Conservation (phyloP, 169 alveolate genomes). For the Plasmodium vivax region DNA sequence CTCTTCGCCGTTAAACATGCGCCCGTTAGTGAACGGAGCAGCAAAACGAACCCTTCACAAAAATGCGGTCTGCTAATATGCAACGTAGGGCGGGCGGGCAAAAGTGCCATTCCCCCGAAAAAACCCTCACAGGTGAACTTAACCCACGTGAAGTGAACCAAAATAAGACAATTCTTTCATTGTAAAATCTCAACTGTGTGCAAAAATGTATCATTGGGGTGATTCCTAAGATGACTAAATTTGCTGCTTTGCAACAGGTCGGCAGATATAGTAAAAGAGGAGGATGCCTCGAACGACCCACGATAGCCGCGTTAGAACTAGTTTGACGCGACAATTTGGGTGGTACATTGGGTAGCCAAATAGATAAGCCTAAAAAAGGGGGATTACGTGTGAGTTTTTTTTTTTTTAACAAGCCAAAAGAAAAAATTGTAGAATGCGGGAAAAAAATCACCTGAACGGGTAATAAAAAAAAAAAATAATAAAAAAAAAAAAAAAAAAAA, state of each 20-base stretch:
- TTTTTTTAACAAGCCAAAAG: not conserved
- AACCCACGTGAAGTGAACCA: not conserved
- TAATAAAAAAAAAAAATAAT: not conserved
- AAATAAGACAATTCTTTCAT: not conserved
- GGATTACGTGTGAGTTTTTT: conserved; percentile 1
- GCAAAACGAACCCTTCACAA: not conserved
- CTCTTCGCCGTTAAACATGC: not conserved
- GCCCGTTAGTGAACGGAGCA: not conserved
- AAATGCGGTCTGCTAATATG: not conserved
- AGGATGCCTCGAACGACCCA: not conserved
- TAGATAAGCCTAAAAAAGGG: not conserved
- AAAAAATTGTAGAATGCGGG: not conserved
- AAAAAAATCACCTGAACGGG: not conserved
- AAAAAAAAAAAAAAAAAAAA: not conserved
- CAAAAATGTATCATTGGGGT: not conserved
- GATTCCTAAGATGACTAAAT: not conserved
- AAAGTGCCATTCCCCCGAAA: not conserved
- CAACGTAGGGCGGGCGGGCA: not conserved
- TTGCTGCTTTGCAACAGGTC: not conserved
- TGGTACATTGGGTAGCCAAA: not conserved
- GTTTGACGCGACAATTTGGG: not conserved
- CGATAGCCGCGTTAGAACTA: not conserved
- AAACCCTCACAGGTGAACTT: not conserved
- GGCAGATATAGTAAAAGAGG: not conserved
- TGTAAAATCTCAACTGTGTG: not conserved